Percentiles rank a stretch among this genome's conserved stretches.
phyloP scores from a whole-genome alignment of 129 eudicot genomes.

The Silybum marianum region DNA sequence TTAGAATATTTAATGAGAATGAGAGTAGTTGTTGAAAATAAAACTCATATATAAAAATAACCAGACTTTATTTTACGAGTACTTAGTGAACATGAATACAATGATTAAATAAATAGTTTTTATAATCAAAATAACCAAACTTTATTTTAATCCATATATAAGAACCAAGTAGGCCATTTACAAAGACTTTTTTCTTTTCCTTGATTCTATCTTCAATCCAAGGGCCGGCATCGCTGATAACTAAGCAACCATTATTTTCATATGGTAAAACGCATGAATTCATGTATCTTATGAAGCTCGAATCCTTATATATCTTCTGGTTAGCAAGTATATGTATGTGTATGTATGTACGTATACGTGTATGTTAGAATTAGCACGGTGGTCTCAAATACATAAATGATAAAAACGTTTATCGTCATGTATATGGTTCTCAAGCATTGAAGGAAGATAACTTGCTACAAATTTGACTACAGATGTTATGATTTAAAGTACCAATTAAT shows the following conservation, averaged over 20 bases:
- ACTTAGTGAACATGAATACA: neutral
- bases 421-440: neutral
- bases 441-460: neutral
- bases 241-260: slow-evolving; percentile 6
- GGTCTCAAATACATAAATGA: neutral
- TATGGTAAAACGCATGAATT: neutral
- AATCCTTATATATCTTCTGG: neutral
- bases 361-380: neutral
- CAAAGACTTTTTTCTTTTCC: neutral
- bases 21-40: neutral
- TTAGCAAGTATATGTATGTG: neutral
- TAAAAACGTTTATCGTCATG: neutral
- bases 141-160: neutral
- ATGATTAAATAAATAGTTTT: neutral
- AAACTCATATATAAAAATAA: too few species aligned
- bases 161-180: slow-evolving; percentile 4
- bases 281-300: neutral
- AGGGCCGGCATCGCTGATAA: slow-evolving; percentile 19
- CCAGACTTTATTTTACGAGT: neutral
- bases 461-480: neutral
- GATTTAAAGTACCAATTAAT: neutral
- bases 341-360: neutral
- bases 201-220: neutral
- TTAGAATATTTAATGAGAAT: neutral
- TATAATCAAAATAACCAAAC: neutral